These are phyloP conservation scores for Cupressus sempervirens DNA, from an alignment of 75 land plant genomes.

Conservation along the genomic window DNA sequence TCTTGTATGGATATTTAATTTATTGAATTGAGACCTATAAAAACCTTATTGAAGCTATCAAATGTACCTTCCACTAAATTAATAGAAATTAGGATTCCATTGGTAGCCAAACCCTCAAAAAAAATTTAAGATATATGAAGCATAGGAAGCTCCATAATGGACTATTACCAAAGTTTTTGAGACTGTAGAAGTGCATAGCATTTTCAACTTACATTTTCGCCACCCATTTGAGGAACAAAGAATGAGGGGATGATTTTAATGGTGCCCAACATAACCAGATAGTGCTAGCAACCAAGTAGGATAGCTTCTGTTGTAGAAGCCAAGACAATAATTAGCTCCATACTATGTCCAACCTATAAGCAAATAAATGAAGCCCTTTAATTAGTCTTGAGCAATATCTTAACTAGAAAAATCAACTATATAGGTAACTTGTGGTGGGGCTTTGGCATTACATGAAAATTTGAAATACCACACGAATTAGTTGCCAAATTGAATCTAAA, in stretches of 20 bases:
- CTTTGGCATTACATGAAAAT: neutral
- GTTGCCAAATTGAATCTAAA: neutral
- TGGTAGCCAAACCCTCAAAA: neutral
- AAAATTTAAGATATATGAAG: neutral
- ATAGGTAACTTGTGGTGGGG: neutral
- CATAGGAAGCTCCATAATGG: neutral
- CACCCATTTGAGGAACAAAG: slow-evolving; percentile 85
- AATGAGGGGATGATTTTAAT: slow-evolving; percentile 84
- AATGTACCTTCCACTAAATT: neutral
- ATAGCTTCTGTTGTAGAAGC: slow-evolving; percentile 87
- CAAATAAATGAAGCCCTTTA: neutral
- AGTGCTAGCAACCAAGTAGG: slow-evolving; percentile 93
- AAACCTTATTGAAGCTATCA: neutral
- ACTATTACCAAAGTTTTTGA: neutral
- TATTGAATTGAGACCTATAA: neutral
- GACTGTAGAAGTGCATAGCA: neutral
- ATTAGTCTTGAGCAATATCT: neutral
- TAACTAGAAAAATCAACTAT: neutral
- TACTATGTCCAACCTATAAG: neutral
- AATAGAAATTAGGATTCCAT: neutral
- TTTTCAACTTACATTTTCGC: slow-evolving; percentile 56
- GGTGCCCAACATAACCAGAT: slow-evolving; percentile 86
- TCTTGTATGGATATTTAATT: slow-evolving; percentile 36
- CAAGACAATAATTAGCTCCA: neutral
- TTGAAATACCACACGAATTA: neutral